Evolutionary conservation across 371 early-diverging fungal species (phyloP), one percentile per base, ranked within the genome.

Genomic region (Ordospora pajunii): DNA sequence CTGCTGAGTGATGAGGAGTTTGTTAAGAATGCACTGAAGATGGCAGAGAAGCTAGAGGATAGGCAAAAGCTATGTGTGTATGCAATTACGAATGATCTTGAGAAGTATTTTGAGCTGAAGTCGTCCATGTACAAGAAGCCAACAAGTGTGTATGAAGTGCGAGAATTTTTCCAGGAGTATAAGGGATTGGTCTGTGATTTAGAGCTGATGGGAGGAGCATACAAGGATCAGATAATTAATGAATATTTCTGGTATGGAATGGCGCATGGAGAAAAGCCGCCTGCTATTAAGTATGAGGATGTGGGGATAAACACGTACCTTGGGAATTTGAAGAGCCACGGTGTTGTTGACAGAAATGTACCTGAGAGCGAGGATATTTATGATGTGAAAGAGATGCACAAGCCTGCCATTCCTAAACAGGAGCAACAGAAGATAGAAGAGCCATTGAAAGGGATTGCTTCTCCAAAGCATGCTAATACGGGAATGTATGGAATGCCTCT

Each of bases 161-260:
- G 46, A 43, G 62, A 54, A 10, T 72, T 72, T n/a, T 72, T 72
- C 64, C 22, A 49, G 37, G 25, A 50, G 23, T 72, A 72, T 50
- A 52, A 49, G 10, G 37, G 22, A 3, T 43, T 51, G 42, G 9
- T 72, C 7, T 6, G 12, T 27, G 40, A 37, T 10, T 8, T 72
- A 8, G 64, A 62, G 17, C 40, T 40, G 14, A 37, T 72, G 46
- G 64, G 64, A 37, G n/a, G 48, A 14, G 11, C 37, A 48, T 72
- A 46, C 19, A 43, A 64, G 7, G 43, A 63, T 42, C 49, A 44
- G 4, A 14, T 72, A n/a, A 23, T 72, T 32, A 49, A 46, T 49
- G 73, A 72, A 48, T 72, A 49, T 49, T 62, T 72, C 48, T 64
- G 73, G 73, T 72, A 48, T 72, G 64, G 27, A 32, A 49, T 22